Evolutionary conservation across 1,284 basidiomycete species (phyloP).

Genomic region (Irpex sp.): DNA sequence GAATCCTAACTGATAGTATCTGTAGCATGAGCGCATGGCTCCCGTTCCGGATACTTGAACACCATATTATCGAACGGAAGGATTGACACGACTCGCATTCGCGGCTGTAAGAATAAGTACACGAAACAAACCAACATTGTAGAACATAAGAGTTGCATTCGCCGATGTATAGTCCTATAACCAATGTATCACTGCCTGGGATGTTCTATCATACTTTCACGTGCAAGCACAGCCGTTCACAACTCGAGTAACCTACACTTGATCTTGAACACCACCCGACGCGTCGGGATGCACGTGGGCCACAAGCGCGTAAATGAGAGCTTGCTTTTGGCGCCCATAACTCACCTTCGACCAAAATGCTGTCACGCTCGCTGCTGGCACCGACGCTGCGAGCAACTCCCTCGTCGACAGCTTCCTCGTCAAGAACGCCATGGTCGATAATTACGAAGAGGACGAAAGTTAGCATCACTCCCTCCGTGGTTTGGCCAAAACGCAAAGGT

Average conservation of each 20-base stretch:
- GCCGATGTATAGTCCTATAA: not conserved
- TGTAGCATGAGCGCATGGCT: slow-evolving; percentile 1
- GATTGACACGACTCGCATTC: not conserved
- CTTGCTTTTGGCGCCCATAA: slow-evolving; percentile 1
- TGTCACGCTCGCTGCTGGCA: slow-evolving; percentile 7
- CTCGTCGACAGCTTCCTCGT: slow-evolving; percentile 3
- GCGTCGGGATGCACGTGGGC: not conserved
- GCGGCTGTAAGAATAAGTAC: not conserved
- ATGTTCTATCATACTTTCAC: not conserved
- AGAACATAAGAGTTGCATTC: not conserved
- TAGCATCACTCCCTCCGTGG: slow-evolving; percentile 51
- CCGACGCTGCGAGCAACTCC: slow-evolving; percentile 6
- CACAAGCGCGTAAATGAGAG: not conserved
- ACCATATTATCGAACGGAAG: not conserved
- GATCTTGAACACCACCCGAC: too few species aligned
- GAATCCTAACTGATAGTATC: not conserved
- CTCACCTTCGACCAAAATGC: slow-evolving; percentile 11
- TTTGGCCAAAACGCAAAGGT: slow-evolving; percentile 43
- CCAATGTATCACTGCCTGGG: not conserved
- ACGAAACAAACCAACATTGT: not conserved
- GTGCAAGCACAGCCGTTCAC: too few species aligned
- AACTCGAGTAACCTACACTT: too few species aligned
- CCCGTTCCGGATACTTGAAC: slow-evolving; percentile 1
- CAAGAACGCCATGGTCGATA: slow-evolving; percentile 10
- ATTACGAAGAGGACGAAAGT: slow-evolving; percentile 39